Conservation (phyloP, 352 stramenopile species). For the Phytophthora agathidicida region DNA sequence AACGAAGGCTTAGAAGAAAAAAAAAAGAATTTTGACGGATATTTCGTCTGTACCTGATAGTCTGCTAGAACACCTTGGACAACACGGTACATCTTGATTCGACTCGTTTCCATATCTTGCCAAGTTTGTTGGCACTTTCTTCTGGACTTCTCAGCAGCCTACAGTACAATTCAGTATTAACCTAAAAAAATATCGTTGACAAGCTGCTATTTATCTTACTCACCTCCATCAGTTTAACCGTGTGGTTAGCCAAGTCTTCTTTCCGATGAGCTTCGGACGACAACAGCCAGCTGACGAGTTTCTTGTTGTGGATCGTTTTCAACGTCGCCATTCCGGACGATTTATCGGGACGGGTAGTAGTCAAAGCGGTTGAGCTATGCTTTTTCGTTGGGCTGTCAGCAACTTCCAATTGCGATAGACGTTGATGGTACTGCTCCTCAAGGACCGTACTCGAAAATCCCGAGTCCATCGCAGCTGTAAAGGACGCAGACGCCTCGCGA, state of each 20-base stretch:
- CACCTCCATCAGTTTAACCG: conserved; percentile 70
- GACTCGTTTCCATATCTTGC: conserved; percentile 62
- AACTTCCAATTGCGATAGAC: conserved; percentile 49
- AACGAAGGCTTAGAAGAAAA: too few species aligned
- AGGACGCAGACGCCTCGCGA: conserved; percentile 60
- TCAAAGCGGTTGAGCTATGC: conserved; percentile 1
- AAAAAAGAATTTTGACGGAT: too few species aligned
- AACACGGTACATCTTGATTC: conserved; percentile 70
- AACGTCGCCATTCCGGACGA: conserved; percentile 11
- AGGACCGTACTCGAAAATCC: conserved; percentile 77
- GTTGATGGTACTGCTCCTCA: conserved; percentile 66
- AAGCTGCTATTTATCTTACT: neutral
- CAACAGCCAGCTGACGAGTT: conserved; percentile 83
- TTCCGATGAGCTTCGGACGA: conserved; percentile 74
- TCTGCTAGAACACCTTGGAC: conserved; percentile 78
- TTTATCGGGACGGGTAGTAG: conserved; percentile 14
- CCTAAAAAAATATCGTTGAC: neutral
- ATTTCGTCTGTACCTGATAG: conserved; percentile 78
- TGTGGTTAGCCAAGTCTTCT: conserved; percentile 62
- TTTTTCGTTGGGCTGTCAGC: conserved; percentile 17
- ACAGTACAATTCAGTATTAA: neutral
- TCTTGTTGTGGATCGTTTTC: conserved; percentile 65
- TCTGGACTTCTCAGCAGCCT: conserved; percentile 67
- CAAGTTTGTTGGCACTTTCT: conserved; percentile 71
- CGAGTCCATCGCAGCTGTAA: conserved; percentile 72